Base-by-base conservation (phyloP, 2,329 filamentous ascomycete species). In the Magnaporthiopsis incrustans region DNA sequence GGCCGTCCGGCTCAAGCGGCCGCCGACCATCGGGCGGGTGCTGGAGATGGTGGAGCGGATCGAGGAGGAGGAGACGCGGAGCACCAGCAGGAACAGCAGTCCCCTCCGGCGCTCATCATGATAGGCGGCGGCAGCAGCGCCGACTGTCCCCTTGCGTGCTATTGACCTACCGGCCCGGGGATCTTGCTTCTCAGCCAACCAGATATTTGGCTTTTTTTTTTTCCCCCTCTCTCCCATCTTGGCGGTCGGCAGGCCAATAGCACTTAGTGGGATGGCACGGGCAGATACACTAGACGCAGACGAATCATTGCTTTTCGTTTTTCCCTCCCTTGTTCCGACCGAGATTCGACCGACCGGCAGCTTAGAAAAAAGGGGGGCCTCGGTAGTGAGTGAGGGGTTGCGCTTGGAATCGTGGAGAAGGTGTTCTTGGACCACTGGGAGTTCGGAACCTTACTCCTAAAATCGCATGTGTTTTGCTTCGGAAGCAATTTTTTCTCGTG, bases 1-100 rank as follows among this genome's bases (percentile, higher is more conserved):
- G 70, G 79, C 77, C n/a, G 74, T 84, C 62, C 69, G 66, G 61
- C 67, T 74, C 38, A 72, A 74, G 67, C 69, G 72, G 22, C 64
- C 65, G 62, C 33, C 33, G 11, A 38, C 61, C 64, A 33, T 62
- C 67, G 79, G 79, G 18, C 72, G 78, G 50, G 84, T 86, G 33
- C 71, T 83, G 60, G 77, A 78, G 59, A 84, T 86, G 82, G 82
- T 86, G 56, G 78, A 85, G 69, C 79, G 74, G 65, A 77, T 86
- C 65, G 84, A 86, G 76, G 77, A 62, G 50, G 33, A 57, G 62
- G 62, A 27, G 32, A 72, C 44, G 71, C 38, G 73, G 63, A 82
- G 30, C 30, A 30, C 78, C 66, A 57, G 64, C 63, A 74, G 77
- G 57, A 76, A 77, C 30, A 71, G 68, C 5, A 83, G 80, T 65